Evolutionary conservation across 345 rosid species (phyloP), one percentile per base, ranked within the genome.

Genomic region (Citrus australasica): DNA sequence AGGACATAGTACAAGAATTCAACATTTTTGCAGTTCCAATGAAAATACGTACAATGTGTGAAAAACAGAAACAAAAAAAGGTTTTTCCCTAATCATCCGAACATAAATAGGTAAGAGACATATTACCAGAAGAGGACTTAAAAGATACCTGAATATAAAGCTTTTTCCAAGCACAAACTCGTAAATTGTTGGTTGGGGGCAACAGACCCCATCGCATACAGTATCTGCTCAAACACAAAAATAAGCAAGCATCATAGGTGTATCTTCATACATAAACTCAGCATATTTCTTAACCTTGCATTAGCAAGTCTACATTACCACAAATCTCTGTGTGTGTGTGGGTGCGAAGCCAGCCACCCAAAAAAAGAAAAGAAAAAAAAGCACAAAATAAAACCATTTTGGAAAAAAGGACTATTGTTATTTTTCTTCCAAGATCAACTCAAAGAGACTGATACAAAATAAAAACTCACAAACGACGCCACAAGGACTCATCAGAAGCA

Each of bases 91-190:
- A 9, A 53, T 51, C 25, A 48, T 27, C 40, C 1, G 30, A 58
- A 58, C 24, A 72, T 51, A 42, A 28, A 32, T 2, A 19, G 33
- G 32, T 3, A 65, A 19, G 40, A 1, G 68, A 64, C 21, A 64
- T 32, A 32, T 30, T 5, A 51, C 2, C 27, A 4, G 74, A 35
- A 1, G 33, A 33, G 11, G 14, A n/a, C 4, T 58, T 33, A 35
- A 63, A 61, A 33, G 46, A 61, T 79, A 95, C 99, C 92, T 93
- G 97, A 67, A 92, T 90, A 53, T 95, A 95, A 30, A 93, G 94
- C 85, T 92, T 92, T 90, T 95, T 95, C 99, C 99, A 95, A 56
- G 97, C 91, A 77, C 82, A 86, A 74, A 93, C 93, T 1, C 94
- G 86, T 59, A 91, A 83, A 83, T 83, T 89, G 65, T 88, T 87